Conservation (phyloP, 768 basidiomycete species). For the Asterophora parasitica region DNA sequence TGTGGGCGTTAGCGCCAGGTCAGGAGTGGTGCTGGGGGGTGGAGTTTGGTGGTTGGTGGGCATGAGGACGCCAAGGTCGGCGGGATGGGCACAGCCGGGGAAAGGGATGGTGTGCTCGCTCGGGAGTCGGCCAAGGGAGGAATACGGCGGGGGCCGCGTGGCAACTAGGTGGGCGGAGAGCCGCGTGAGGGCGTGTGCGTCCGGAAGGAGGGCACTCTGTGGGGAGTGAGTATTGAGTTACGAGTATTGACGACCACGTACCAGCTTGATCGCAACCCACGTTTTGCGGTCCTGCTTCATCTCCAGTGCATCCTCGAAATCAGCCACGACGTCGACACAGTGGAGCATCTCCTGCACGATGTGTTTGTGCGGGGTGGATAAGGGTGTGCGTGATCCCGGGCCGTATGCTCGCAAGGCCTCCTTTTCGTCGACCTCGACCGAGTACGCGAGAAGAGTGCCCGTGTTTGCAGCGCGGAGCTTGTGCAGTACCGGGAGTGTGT, state of each 20-base stretch:
- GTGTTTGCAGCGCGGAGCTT: conserved; percentile 62
- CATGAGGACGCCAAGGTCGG: conserved; percentile 54
- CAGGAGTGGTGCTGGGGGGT: background rate
- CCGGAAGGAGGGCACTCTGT: conserved; percentile 67
- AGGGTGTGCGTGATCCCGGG: too few relatives aligned
- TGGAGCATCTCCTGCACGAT: conserved; percentile 75
- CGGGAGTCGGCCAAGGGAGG: too few relatives aligned
- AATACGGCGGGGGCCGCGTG: conserved; percentile 33
- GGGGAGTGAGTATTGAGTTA: background rate
- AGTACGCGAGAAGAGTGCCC: conserved; percentile 77
- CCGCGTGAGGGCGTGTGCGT: conserved; percentile 53
- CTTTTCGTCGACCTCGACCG: conserved; percentile 74
- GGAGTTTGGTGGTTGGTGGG: too few relatives aligned
- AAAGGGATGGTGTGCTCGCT: too few relatives aligned
- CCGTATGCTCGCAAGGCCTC: too few relatives aligned
- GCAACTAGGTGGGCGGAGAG: conserved; percentile 55
- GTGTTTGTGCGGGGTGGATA: conserved; percentile 46
- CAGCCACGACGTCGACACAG: conserved; percentile 73
- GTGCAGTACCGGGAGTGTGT: conserved; percentile 59
- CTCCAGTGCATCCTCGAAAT: conserved; percentile 60
- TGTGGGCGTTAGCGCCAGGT: conserved; percentile 26
- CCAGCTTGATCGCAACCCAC: conserved; percentile 85
- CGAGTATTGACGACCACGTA: too few relatives aligned
- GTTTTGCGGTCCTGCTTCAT: conserved; percentile 46
- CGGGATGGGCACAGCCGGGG: conserved; percentile 59